These are phyloP conservation scores for Microglena sp. DNA, from an alignment of 139 green algal genomes.

Conservation along the genomic window DNA sequence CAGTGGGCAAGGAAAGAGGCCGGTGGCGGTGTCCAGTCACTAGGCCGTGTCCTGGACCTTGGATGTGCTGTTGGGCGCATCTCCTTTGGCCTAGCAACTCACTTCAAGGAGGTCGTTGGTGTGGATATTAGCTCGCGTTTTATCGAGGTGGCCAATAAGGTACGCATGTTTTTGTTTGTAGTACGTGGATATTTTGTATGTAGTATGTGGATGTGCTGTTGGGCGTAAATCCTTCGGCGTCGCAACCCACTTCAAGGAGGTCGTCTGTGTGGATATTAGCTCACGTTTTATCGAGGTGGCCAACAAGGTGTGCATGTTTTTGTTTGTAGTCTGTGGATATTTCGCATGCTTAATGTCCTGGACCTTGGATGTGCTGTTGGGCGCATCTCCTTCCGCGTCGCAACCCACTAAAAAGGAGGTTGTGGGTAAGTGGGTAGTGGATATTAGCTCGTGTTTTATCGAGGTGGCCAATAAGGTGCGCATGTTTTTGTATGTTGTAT, in stretches of 20 bases:
- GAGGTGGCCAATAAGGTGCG: conserved; percentile 30
- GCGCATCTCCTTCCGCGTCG: conserved; percentile 52
- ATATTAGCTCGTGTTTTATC: conserved; percentile 17
- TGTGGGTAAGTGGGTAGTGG: conserved; percentile 8
- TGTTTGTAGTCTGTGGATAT: too few species aligned
- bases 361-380: conserved; percentile 73
- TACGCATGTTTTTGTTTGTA: too few species aligned
- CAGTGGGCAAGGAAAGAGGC: conserved; percentile 14
- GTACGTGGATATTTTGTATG: conserved; percentile 8
- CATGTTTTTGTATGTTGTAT: too few species aligned
- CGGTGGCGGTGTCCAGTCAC: neutral
- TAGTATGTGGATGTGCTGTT: too few species aligned
- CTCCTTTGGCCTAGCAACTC: conserved; percentile 51
- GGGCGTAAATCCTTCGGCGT: too few species aligned
- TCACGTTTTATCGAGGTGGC: neutral
- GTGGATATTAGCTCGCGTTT: conserved; percentile 13
- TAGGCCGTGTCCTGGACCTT: conserved; percentile 53
- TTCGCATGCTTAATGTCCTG: too few species aligned
- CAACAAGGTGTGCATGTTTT: conserved; percentile 35
- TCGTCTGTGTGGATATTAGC: too few species aligned
- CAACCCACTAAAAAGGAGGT: conserved; percentile 30
- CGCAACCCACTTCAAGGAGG: neutral
- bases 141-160: conserved; percentile 32
- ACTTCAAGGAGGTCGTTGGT: conserved; percentile 30
- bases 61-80: conserved; percentile 61